Evolutionary conservation across 345 rosid genomes (phyloP).

Genomic region (Populus nigra): DNA sequence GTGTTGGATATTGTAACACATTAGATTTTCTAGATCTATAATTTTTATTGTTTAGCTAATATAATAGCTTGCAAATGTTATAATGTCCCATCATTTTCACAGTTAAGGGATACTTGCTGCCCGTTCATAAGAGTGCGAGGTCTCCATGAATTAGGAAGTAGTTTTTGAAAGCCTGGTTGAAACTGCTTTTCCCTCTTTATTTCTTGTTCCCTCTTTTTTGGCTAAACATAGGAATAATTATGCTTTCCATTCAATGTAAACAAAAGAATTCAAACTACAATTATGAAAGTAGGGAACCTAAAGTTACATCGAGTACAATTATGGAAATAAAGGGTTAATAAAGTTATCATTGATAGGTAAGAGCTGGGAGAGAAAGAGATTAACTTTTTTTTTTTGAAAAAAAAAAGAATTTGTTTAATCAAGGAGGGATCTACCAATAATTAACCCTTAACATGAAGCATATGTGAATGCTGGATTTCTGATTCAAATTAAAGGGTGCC

Average conservation of each 20-base stretch:
- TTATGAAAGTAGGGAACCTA: not conserved
- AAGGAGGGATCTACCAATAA: not conserved
- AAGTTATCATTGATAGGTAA: not conserved
- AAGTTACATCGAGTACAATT: not conserved
- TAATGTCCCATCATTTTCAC: not conserved
- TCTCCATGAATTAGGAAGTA: not conserved
- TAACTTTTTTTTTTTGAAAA: not conserved
- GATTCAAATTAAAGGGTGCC: conserved; percentile 36
- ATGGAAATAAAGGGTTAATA: conserved; percentile 1
- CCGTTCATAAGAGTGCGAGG: not conserved
- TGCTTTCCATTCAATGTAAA: not conserved
- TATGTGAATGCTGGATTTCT: not conserved
- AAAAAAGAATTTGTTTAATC: not conserved
- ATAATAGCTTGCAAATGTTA: not conserved
- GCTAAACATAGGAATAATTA: not conserved
- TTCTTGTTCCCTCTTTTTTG: not conserved
- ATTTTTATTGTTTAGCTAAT: not conserved
- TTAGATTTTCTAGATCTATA: no score
- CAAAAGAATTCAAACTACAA: not conserved
- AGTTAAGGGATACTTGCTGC: not conserved
- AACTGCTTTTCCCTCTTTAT: not conserved
- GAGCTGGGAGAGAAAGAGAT: not conserved
- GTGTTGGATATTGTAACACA: no score
- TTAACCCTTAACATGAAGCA: not conserved
- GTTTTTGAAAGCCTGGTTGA: not conserved